These are phyloP conservation scores for Helotiales sp. DNA, from an alignment of 2,329 filamentous ascomycete species.

Conservation along the genomic window DNA sequence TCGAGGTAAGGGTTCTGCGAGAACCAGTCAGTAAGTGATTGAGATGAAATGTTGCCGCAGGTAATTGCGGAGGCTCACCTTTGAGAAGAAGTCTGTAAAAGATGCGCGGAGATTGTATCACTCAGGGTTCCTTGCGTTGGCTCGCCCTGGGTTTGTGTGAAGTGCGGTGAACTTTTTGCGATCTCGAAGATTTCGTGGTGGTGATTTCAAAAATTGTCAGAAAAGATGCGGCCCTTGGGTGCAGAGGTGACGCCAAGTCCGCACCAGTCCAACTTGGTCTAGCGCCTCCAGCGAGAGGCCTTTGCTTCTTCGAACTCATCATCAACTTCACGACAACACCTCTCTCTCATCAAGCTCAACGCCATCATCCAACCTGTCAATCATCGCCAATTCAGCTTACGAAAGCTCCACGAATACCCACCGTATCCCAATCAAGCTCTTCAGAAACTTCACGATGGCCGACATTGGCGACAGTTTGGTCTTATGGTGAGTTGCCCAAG, in stretches of 20 bases:
- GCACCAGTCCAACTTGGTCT: conserved; percentile 1
- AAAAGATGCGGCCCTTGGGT: conserved; percentile 11
- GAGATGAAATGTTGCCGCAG: not conserved
- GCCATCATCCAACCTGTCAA: conserved; percentile 38
- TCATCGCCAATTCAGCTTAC: conserved; percentile 33
- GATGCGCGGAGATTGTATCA: conserved; percentile 13
- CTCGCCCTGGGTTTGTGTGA: conserved; percentile 54
- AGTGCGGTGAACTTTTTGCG: conserved; percentile 6
- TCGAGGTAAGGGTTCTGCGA: conserved; percentile 13
- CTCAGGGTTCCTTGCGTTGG: conserved; percentile 66
- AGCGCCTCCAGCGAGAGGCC: conserved; percentile 10
- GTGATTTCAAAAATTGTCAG: conserved; percentile 13
- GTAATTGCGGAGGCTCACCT: conserved; percentile 12
- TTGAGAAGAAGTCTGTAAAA: conserved; percentile 7
- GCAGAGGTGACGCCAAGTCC: not conserved
- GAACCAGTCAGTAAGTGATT: conserved; percentile 9
- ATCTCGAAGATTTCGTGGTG: conserved; percentile 17
- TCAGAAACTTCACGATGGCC: conserved; percentile 67
- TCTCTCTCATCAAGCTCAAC: conserved; percentile 30
- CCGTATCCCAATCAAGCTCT: conserved; percentile 28
- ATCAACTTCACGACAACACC: conserved; percentile 36
- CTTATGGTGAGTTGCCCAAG: conserved; percentile 67
- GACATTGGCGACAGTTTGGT: conserved; percentile 58
- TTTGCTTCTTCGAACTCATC: conserved; percentile 32
- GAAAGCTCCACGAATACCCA: conserved; percentile 30